Base-by-base conservation (phyloP, 495 filamentous ascomycete species). In the Xylaria grammica region DNA sequence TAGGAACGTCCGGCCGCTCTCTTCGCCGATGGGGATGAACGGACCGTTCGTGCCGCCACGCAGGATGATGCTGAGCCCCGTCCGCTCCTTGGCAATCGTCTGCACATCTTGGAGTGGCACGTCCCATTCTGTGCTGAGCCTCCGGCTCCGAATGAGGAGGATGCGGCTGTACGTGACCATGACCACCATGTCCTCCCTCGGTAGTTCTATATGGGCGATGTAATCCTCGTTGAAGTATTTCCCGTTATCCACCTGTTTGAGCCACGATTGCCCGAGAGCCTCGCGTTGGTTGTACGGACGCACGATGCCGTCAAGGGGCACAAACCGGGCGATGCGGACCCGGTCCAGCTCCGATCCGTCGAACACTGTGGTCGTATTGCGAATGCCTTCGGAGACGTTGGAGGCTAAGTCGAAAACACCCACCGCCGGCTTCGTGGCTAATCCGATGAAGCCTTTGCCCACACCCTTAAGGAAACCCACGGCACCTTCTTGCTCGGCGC, bases 311-410 rank as follows among this genome's bases (percentile, higher is more conserved):
- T 98, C 95, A 40, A 88, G 85, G 20, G 91, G 91, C 62, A 99
- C 91, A 79, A 96, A 96, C 45, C 95, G 89, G 6, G 95, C 90
- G 26, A 97, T 82, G 32, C 95, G 90, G 19, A 98, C 93, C 59
- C 96, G 91, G 67, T 99, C 95, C 6, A 99, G 88, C 44, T 95
- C 95, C 52, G 96, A 89, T 38, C 89, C 88, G 69, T 99, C 95
- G 73, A 99, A 99, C 38, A 99, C 94, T 0, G 96, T 99, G 7
- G 95, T 99, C 8, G 95, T 99, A 78, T 99, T 99, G 69, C 94
- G 92, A 44, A 99, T 94, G 61, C 95, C 95, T 79, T 99, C 95
- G 20, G 91, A 92, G 65, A 99, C 87, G 75, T 97, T 97, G 70
- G 92, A 96, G 0, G 95, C 95, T 65, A 99, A 87, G 75, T 99